These are phyloP conservation scores for Mycena filopes DNA, from an alignment of 768 basidiomycete species.

Conservation along the genomic window DNA sequence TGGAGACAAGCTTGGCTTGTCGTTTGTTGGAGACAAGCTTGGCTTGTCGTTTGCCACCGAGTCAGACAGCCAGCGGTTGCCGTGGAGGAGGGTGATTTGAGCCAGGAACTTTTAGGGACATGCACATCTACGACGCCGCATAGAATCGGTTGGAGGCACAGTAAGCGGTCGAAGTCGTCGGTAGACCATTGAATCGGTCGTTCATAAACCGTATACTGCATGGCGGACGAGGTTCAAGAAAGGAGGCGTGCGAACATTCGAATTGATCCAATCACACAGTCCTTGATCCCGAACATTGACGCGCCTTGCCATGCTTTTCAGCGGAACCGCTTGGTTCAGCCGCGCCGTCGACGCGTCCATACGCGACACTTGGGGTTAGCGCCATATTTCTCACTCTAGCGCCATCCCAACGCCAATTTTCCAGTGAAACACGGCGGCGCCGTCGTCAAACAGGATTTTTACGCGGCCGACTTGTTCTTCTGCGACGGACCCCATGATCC, in stretches of 20 bases:
- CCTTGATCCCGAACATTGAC: not conserved
- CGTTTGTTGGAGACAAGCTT: no score
- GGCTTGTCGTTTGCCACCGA: no score
- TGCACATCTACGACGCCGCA: not conserved
- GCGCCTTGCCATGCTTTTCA: slow-evolving; percentile 14
- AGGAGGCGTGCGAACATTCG: not conserved
- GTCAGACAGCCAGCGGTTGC: no score
- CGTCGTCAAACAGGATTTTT: slow-evolving; percentile 17
- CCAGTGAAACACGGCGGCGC: slow-evolving; percentile 25
- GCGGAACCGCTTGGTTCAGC: slow-evolving; percentile 25
- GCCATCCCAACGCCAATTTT: not conserved
- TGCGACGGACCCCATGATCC: slow-evolving; percentile 25
- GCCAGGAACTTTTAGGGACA: no score
- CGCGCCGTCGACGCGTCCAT: slow-evolving; percentile 19
- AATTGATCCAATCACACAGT: not conserved
- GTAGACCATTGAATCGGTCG: no score
- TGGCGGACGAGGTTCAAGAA: not conserved
- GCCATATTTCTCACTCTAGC: not conserved
- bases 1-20: no score
- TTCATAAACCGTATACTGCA: no score
- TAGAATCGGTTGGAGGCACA: not conserved
- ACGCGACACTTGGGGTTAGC: slow-evolving; percentile 20
- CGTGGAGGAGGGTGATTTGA: no score
- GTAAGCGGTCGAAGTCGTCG: not conserved
- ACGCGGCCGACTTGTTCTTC: slow-evolving; percentile 17